Evolutionary conservation across 192 early-diverging fungal species (phyloP).

Genomic region (Coemansia sp.): DNA sequence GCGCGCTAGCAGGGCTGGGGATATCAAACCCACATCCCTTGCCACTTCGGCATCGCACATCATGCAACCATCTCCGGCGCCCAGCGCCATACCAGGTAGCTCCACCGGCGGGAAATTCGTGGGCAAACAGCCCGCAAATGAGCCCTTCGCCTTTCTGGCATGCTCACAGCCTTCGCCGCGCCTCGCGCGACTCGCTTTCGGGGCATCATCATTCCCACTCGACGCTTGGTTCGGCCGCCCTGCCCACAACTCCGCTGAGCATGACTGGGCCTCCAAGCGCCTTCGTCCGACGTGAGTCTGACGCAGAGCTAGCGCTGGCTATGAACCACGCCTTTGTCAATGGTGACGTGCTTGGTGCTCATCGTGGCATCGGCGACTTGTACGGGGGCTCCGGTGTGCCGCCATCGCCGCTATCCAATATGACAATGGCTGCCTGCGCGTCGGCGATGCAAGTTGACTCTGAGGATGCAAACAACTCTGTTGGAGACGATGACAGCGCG

Average conservation of each 20-base stretch:
- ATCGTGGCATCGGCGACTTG: conserved; percentile 36
- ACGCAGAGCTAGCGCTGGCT: conserved; percentile 50
- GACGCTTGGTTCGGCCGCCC: neutral
- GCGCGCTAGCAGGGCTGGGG: conserved; percentile 17
- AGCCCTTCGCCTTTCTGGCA: conserved; percentile 45
- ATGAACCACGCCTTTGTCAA: conserved; percentile 51
- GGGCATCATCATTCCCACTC: conserved; percentile 14
- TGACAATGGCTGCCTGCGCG: conserved; percentile 18
- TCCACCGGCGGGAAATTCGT: conserved; percentile 21
- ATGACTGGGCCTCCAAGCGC: conserved; percentile 3
- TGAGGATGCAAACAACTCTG: neutral
- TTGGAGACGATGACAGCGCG: neutral
- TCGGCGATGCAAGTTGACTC: conserved; percentile 25
- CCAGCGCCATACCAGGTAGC: conserved; percentile 47
- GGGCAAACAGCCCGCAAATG: conserved; percentile 46
- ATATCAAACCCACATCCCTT: conserved; percentile 33
- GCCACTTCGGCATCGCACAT: conserved; percentile 47
- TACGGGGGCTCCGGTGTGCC: conserved; percentile 26
- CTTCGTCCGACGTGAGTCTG: conserved; percentile 45
- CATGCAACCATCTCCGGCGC: conserved; percentile 43
- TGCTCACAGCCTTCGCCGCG: conserved; percentile 27
- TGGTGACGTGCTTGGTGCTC: conserved; percentile 40
- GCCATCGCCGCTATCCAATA: conserved; percentile 43
- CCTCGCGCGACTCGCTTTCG: conserved; percentile 42
- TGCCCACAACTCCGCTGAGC: neutral